Conservation (phyloP, 1,284 basidiomycete genomes). For the Violaceomyces palustris region DNA sequence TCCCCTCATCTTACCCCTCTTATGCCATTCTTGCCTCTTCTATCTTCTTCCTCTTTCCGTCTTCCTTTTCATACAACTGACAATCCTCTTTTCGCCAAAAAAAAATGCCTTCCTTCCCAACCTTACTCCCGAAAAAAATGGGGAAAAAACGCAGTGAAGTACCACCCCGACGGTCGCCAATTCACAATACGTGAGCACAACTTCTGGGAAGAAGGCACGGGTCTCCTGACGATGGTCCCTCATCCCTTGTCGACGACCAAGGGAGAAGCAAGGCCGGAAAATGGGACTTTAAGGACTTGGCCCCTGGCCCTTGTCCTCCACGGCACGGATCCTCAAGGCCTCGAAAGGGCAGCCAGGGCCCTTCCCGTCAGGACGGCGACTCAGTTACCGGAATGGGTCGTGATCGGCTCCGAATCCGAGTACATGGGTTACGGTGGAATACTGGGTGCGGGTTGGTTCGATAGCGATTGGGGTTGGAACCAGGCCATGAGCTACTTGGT, state of each 20-base stretch:
- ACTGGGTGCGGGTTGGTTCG: constrained; percentile 30
- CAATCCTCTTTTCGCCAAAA: too few species aligned
- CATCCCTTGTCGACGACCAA: not conserved
- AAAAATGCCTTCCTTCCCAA: too few species aligned
- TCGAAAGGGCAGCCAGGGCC: constrained; percentile 18
- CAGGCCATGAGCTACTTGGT: constrained; percentile 23
- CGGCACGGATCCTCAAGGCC: constrained; percentile 12
- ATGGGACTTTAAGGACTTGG: too few species aligned
- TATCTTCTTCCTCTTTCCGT: not conserved
- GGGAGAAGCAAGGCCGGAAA: not conserved
- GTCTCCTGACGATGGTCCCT: too few species aligned
- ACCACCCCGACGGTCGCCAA: too few species aligned
- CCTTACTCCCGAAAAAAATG: too few species aligned
- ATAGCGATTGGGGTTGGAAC: constrained; percentile 19
- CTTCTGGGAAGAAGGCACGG: too few species aligned
- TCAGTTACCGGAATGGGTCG: constrained; percentile 31
- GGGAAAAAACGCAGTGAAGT: too few species aligned
- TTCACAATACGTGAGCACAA: too few species aligned
- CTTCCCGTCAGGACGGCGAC: constrained; percentile 30
- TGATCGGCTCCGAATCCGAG: constrained; percentile 8
- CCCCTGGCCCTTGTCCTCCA: constrained; percentile 14
- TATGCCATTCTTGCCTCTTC: not conserved
- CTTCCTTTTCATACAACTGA: too few species aligned
- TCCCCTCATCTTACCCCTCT: not conserved
- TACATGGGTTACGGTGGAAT: constrained; percentile 24